Percentiles rank a stretch among this genome's conserved stretches.
Conservation (phyloP, 2,329 filamentous ascomycete species). For the Ophiobolus disseminans region DNA sequence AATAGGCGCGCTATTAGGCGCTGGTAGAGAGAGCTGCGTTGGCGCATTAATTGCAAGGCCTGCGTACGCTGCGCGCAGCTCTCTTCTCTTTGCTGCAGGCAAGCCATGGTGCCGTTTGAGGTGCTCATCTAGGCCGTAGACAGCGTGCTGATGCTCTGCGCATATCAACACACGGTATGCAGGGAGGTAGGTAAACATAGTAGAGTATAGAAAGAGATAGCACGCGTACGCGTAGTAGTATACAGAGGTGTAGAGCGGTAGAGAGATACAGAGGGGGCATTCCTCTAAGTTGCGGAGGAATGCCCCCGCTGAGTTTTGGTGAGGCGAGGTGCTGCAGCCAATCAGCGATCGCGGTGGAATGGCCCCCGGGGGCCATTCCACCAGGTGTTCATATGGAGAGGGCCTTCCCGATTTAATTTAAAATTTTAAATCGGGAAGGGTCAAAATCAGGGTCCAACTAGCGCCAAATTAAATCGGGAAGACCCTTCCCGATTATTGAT, state of each 20-base stretch:
- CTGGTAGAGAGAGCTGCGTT: too few relatives aligned
- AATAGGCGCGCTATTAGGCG: neutral
- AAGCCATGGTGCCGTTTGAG: too few relatives aligned
- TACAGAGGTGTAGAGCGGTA: neutral
- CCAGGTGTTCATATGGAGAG: neutral
- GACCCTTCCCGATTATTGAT: too few relatives aligned
- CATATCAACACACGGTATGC: neutral
- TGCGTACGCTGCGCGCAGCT: neutral
- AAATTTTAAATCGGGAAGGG: too few relatives aligned
- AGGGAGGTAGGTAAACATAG: neutral
- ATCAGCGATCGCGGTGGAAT: neutral
- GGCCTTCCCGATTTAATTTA: too few relatives aligned
- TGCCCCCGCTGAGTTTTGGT: too few relatives aligned
- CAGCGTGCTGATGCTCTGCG: neutral
- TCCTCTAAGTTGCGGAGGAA: too few relatives aligned
- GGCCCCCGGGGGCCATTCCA: neutral
- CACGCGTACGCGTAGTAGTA: neutral
- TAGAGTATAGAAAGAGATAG: neutral
- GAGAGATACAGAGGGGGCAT: neutral
- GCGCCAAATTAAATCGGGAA: too few relatives aligned
- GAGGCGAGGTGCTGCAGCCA: neutral
- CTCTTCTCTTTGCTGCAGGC: neutral
- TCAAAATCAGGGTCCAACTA: too few relatives aligned
- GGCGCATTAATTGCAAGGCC: neutral
- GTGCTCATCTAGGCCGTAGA: neutral